Conservation (phyloP, 2,329 filamentous ascomycete genomes). For the Fusarium illudens region DNA sequence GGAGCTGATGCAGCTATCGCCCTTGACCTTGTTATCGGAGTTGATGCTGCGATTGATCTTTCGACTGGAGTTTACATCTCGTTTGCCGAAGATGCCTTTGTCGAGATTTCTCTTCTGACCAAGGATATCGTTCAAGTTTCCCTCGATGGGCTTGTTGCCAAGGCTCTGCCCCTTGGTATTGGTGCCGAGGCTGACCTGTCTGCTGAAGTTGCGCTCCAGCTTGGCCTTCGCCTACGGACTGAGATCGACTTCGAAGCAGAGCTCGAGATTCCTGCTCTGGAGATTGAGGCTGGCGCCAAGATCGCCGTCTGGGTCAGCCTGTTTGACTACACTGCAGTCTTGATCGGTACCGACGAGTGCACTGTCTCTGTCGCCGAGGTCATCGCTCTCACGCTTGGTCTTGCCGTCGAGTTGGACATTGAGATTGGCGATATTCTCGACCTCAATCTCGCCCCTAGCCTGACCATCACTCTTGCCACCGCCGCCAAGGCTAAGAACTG, state of each 20-base stretch:
- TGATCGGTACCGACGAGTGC: slow-evolving; percentile 50
- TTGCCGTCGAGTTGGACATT: slow-evolving; percentile 37
- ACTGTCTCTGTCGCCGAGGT: slow-evolving; percentile 41
- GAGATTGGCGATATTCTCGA: slow-evolving; percentile 46
- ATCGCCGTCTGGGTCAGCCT: slow-evolving; percentile 60
- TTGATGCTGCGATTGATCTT: slow-evolving; percentile 59
- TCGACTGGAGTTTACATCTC: slow-evolving; percentile 57
- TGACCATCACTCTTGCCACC: slow-evolving; percentile 50
- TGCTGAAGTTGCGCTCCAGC: slow-evolving; percentile 57
- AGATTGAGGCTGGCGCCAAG: slow-evolving; percentile 53
- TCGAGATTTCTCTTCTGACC: slow-evolving; percentile 53
- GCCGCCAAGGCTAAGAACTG: slow-evolving; percentile 30
- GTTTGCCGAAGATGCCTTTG: slow-evolving; percentile 55
- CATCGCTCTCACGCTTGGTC: slow-evolving; percentile 37
- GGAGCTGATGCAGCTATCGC: slow-evolving; percentile 57
- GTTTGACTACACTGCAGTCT: slow-evolving; percentile 59
- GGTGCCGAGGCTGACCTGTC: slow-evolving; percentile 44
- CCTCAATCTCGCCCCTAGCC: slow-evolving; percentile 51
- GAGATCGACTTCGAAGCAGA: slow-evolving; percentile 54
- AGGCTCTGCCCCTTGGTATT: slow-evolving; percentile 39
- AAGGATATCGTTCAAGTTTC: slow-evolving; percentile 52
- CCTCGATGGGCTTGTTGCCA: slow-evolving; percentile 48
- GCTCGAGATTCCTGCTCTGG: slow-evolving; percentile 37
- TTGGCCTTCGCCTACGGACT: slow-evolving; percentile 60
- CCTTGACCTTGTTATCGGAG: slow-evolving; percentile 61